These are phyloP conservation scores for Ophiostoma ips DNA, from an alignment of 2,329 filamentous ascomycete species.

Conservation along the genomic window DNA sequence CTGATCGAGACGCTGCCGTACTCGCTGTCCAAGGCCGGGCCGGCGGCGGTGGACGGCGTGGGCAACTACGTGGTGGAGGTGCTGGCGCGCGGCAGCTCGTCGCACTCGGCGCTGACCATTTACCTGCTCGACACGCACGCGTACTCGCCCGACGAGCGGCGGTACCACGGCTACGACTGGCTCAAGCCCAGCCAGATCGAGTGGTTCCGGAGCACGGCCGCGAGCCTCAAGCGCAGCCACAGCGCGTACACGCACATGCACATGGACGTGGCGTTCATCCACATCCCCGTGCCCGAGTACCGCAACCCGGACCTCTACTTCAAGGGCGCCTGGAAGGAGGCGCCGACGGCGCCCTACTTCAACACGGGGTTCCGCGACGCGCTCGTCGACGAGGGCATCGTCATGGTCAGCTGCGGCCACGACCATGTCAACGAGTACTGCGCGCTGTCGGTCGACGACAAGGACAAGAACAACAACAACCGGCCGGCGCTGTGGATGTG, in stretches of 20 bases:
- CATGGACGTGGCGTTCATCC: slow-evolving; percentile 93
- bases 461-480: too few species aligned
- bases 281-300: slow-evolving; percentile 92
- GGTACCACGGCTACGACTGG: slow-evolving; percentile 94
- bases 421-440: slow-evolving; percentile 98
- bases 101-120: slow-evolving; percentile 84
- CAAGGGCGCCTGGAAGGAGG: slow-evolving; percentile 66
- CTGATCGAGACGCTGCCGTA: slow-evolving; percentile 78
- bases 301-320: slow-evolving; percentile 41
- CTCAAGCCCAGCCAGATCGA: slow-evolving; percentile 85
- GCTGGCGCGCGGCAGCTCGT: slow-evolving; percentile 60
- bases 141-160: slow-evolving; percentile 78
- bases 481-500: slow-evolving; percentile 89
- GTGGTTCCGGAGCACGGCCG: slow-evolving; percentile 77
- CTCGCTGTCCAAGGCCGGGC: slow-evolving; percentile 73
- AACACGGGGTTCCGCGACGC: slow-evolving; percentile 92
- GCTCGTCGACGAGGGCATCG: slow-evolving; percentile 69
- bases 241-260: slow-evolving; percentile 80
- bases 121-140: slow-evolving; percentile 90
- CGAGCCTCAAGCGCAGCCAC: slow-evolving; percentile 61
- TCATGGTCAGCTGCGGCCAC: slow-evolving; percentile 83
- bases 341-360: slow-evolving; percentile 72
- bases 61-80: slow-evolving; percentile 94
- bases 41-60: slow-evolving; percentile 71
- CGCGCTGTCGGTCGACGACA: slow-evolving; percentile 46